Conservation (phyloP, 176 grass and related monocot species). For the Pontederia crassipes region DNA sequence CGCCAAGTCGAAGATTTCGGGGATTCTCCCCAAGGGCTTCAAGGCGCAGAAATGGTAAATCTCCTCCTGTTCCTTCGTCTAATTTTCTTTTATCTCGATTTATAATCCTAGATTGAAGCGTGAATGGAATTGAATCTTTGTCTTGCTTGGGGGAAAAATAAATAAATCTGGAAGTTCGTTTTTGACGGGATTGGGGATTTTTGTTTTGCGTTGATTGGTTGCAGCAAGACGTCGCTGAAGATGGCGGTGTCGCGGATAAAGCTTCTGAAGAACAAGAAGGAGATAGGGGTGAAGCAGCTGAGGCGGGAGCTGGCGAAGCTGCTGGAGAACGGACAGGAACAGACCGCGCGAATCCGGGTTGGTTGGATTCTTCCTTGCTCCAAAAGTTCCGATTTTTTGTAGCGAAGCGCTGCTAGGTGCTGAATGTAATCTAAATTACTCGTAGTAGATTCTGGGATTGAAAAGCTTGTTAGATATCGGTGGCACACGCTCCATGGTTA, state of each 20-base stretch:
- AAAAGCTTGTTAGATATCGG: no score
- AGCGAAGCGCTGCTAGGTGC: no score
- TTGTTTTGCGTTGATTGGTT: background rate
- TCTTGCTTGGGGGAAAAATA: background rate
- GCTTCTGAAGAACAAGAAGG: slow-evolving; percentile 77
- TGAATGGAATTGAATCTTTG: background rate
- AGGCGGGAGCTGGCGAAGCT: slow-evolving; percentile 68
- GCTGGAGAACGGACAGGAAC: slow-evolving; percentile 67
- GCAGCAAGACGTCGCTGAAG: slow-evolving; percentile 79
- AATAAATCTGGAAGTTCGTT: no score
- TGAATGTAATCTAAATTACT: no score
- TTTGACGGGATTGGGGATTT: background rate
- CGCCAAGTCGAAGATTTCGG: slow-evolving; percentile 54
- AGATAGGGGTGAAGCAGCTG: slow-evolving; percentile 50
- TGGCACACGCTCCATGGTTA: no score
- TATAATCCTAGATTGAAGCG: background rate
- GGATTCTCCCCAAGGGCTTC: slow-evolving; percentile 79
- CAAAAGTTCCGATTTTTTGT: no score
- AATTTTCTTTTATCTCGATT: background rate
- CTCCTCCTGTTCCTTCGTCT: background rate
- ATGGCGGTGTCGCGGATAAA: slow-evolving; percentile 85
- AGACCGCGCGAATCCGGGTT: slow-evolving; percentile 83
- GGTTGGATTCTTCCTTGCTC: background rate
- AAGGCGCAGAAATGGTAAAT: slow-evolving; percentile 85
- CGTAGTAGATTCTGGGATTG: no score